phyloP scores from a whole-genome alignment of 345 rosid species.

The Excoecaria agallocha region DNA sequence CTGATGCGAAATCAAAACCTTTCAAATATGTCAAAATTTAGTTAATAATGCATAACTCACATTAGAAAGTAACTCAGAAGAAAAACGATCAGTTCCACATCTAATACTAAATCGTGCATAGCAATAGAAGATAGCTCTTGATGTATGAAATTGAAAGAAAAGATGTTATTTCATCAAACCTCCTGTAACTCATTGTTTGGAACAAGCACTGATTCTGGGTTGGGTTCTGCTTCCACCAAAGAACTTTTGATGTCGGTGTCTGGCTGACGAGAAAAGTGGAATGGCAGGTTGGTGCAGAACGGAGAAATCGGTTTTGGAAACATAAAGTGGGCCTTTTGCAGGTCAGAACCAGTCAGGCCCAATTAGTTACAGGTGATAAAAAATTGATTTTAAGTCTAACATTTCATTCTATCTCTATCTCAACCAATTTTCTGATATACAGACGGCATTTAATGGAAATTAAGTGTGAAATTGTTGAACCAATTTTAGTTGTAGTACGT shows the following conservation, averaged over 20 bases:
- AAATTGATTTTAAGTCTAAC: no score
- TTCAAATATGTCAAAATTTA: not conserved
- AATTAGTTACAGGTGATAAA: no score
- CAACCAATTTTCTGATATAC: no score
- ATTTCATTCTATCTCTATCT: no score
- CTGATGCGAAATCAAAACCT: not conserved
- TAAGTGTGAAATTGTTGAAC: no score
- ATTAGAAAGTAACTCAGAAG: not conserved
- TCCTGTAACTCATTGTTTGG: conserved; percentile 17
- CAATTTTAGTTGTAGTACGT: no score
- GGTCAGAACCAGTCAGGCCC: not conserved
- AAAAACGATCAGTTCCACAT: no score
- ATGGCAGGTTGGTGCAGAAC: not conserved
- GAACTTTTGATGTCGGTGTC: not conserved
- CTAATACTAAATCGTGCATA: not conserved
- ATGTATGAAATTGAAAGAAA: not conserved
- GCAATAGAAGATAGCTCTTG: not conserved
- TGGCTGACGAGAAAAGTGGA: not conserved
- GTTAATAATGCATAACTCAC: not conserved
- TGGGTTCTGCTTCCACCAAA: not conserved
- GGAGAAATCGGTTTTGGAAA: not conserved
- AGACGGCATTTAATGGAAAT: no score
- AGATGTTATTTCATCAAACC: conserved; percentile 2
- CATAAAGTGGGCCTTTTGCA: not conserved
- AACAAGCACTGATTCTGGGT: not conserved